These are phyloP conservation scores for Hypoxylon sp. DNA, from an alignment of 2,329 filamentous ascomycete genomes.

Conservation along the genomic window DNA sequence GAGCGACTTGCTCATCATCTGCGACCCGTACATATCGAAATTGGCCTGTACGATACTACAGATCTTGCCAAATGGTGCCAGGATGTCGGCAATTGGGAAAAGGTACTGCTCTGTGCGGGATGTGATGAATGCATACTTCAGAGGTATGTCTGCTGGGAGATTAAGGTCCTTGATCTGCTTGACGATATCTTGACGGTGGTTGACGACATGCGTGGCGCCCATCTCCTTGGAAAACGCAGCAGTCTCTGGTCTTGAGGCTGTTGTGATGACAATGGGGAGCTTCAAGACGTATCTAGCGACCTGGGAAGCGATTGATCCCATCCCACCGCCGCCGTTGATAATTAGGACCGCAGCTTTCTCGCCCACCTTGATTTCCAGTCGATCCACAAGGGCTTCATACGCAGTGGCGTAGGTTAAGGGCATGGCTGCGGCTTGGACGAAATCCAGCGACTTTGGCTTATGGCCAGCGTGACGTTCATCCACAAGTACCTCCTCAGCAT, in stretches of 20 bases:
- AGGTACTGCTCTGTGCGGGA: slow-evolving; percentile 60
- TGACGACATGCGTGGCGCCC: slow-evolving; percentile 61
- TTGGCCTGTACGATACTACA: slow-evolving; percentile 62
- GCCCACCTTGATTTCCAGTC: slow-evolving; percentile 50
- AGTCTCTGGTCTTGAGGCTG: slow-evolving; percentile 60
- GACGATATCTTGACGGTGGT: slow-evolving; percentile 59
- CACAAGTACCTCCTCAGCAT: slow-evolving; percentile 60
- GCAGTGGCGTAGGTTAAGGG: slow-evolving; percentile 62
- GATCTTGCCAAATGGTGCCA: slow-evolving; percentile 61
- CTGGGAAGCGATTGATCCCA: slow-evolving; percentile 61
- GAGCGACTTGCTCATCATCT: slow-evolving; percentile 62
- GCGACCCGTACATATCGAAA: slow-evolving; percentile 61
- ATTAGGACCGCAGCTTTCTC: slow-evolving; percentile 60
- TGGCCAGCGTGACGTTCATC: slow-evolving; percentile 57
- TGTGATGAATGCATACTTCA: slow-evolving; percentile 62
- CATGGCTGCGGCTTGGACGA: slow-evolving; percentile 60
- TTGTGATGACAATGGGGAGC: slow-evolving; percentile 61
- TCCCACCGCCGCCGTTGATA: slow-evolving; percentile 63
- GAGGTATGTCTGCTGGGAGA: slow-evolving; percentile 52
- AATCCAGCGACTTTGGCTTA: slow-evolving; percentile 59
- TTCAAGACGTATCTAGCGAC: slow-evolving; percentile 59
- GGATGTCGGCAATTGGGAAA: slow-evolving; percentile 55
- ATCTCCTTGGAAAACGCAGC: slow-evolving; percentile 57
- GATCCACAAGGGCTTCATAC: slow-evolving; percentile 60
- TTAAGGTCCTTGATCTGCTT: slow-evolving; percentile 56